Base-by-base conservation (phyloP, 164 flowering plant species). In the Cinnamomum chago region DNA sequence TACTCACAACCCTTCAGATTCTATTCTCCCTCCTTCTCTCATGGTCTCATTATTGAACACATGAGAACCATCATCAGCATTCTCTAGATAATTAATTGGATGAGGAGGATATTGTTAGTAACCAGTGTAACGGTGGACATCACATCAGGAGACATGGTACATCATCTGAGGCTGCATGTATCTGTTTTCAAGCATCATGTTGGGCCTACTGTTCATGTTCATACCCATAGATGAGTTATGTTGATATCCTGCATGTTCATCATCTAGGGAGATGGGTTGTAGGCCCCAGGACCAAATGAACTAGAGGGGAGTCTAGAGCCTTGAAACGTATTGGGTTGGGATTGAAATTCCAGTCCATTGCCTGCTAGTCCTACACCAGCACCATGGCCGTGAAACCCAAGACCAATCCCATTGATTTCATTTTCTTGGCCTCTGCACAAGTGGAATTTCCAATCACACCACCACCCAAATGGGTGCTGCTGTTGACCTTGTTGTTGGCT, bases 371-470 rank as follows among this genome's bases (percentile, higher is more conserved):
- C 75, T 20, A 75, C 18, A n/a, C 68, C 77, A 79, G 76, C 81
- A 65, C 33, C 75, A 24, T 78, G 80, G 72, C 82, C 78, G 22
- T 83, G 82, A 51, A 82, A 77, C 40, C 88, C 88, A 55, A 86
- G 78, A 67, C 76, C 76, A 85, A 86, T 75, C 22, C 68, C 62
- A 64, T 64, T 75, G 55, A 64, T 70, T 51, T 75, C 77, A 70
- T 73, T 80, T 80, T 82, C 72, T 75, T 83, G 23, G 3, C 73
- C 25, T 83, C 84, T 7, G 47, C 47, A n/a, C 76, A 82, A 55
- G 65, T 77, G 72, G 72, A 20, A 14, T 33, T 47, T 23, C 68
- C 62, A 67, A 71, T 67, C 47, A 35, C 47, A 7, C 47, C 47
- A 52, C 75, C 78, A 52, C 79, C 82, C 40, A 82, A 22, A n/a